phyloP scores from a whole-genome alignment of 495 filamentous ascomycete species.

The Neurospora sp. region DNA sequence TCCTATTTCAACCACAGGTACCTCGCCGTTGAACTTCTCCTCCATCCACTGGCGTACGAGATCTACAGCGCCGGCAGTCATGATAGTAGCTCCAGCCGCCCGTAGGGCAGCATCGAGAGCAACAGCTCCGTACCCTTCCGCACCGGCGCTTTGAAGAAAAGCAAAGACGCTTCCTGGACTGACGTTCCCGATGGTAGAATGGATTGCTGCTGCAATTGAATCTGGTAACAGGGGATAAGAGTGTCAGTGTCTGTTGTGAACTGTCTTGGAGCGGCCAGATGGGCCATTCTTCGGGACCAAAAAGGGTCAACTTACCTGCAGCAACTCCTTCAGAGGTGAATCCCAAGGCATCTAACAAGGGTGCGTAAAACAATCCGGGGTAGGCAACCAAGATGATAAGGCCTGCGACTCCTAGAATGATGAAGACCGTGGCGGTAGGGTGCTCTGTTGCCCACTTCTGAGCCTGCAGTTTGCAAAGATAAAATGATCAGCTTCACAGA shows the following conservation, averaged over 20 bases:
- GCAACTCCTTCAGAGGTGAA: neutral
- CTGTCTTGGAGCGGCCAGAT: neutral
- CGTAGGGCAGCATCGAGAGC: neutral
- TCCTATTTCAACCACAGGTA: neutral
- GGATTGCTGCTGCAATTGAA: neutral
- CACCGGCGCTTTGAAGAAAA: neutral
- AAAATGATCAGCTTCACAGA: neutral
- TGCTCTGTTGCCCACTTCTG: neutral
- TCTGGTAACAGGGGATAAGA: neutral
- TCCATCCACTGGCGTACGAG: neutral
- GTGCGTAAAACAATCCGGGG: neutral
- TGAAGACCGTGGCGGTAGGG: neutral
- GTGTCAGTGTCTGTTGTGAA: neutral
- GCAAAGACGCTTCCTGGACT: neutral
- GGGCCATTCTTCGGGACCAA: neutral
- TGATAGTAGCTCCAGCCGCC: neutral
- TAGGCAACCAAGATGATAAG: neutral
- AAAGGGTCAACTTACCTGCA: neutral
- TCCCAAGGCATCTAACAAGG: neutral
- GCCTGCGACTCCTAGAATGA: neutral
- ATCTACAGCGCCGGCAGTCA: neutral
- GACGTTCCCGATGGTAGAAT: neutral
- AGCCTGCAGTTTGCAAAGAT: neutral
- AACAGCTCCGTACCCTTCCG: neutral
- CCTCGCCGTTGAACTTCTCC: neutral